Conservation (phyloP, 2,329 filamentous ascomycete genomes). For the Penicillium verrucosum region DNA sequence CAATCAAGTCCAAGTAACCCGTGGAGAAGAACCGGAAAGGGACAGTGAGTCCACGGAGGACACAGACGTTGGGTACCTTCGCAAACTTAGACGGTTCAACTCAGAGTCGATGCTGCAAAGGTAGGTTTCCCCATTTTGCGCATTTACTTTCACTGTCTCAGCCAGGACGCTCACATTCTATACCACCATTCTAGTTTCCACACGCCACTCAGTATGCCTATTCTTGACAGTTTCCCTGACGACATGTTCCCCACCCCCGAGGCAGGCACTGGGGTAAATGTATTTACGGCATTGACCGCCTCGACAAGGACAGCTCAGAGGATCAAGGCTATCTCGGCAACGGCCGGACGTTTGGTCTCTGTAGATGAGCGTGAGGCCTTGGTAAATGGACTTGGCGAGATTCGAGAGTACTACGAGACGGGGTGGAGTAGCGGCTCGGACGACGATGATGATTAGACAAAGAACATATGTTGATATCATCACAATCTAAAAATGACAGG, state of each 20-base stretch:
- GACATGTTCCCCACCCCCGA: slow-evolving; percentile 59
- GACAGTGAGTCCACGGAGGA: slow-evolving; percentile 12
- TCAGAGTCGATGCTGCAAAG: slow-evolving; percentile 36
- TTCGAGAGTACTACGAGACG: slow-evolving; percentile 84
- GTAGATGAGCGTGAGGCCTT: slow-evolving; percentile 80
- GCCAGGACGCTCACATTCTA: background rate
- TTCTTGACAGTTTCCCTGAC: slow-evolving; percentile 79
- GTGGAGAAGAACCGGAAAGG: slow-evolving; percentile 22
- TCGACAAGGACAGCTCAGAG: slow-evolving; percentile 69
- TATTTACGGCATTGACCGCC: slow-evolving; percentile 62
- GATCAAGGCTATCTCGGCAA: slow-evolving; percentile 63
- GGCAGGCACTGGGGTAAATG: slow-evolving; percentile 45
- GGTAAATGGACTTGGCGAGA: slow-evolving; percentile 74
- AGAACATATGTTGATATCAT: slow-evolving; percentile 1
- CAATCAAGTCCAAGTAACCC: slow-evolving; percentile 35
- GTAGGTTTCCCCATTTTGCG: slow-evolving; percentile 18
- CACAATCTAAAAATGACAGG: background rate
- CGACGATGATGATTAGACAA: slow-evolving; percentile 40
- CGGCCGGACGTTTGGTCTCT: slow-evolving; percentile 60
- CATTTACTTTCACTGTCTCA: slow-evolving; percentile 8
- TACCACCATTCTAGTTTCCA: slow-evolving; percentile 30
- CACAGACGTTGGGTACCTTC: slow-evolving; percentile 26
- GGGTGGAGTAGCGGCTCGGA: slow-evolving; percentile 72
- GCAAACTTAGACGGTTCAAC: slow-evolving; percentile 33
- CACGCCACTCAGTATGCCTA: slow-evolving; percentile 62